Evolutionary conservation across 768 basidiomycete genomes (phyloP).

Genomic region (Amanita phalloides): DNA sequence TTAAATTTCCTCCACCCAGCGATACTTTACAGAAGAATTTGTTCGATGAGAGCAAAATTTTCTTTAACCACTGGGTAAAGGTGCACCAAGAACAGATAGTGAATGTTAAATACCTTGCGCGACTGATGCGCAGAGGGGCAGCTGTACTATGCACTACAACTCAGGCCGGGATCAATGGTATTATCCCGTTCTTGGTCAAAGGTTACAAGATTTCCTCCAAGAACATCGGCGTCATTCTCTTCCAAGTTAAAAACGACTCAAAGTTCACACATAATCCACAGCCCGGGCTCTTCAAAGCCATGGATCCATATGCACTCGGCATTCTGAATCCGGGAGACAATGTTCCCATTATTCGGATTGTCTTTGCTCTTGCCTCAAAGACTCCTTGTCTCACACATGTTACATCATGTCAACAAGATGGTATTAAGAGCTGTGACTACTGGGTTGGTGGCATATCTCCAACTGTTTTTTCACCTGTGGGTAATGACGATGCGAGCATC

Average conservation of each 20-base stretch:
- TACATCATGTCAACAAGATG: background rate
- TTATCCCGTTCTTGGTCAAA: background rate
- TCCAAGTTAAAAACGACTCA: background rate
- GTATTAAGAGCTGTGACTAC: constrained; percentile 6
- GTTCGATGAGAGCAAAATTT: constrained; percentile 12
- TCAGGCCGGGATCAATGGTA: background rate
- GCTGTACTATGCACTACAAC: background rate
- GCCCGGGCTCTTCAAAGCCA: background rate
- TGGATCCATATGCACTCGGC: background rate
- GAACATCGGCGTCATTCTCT: background rate
- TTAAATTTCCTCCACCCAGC: constrained; percentile 11
- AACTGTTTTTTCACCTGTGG: constrained; percentile 6
- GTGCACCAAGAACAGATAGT: constrained; percentile 14
- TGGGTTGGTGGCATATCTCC: constrained; percentile 11
- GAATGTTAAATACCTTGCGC: constrained; percentile 10
- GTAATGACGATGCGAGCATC: background rate
- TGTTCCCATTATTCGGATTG: background rate
- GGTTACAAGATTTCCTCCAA: background rate
- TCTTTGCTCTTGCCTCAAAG: constrained; percentile 12
- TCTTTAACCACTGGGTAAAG: constrained; percentile 23
- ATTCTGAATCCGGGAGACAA: constrained; percentile 6
- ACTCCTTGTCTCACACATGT: constrained; percentile 10
- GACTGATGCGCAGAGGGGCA: background rate
- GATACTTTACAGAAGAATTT: constrained; percentile 6
- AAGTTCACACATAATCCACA: constrained; percentile 6